Evolutionary conservation across 2,329 filamentous ascomycete species (phyloP), one percentile per base, ranked within the genome.

Genomic region (Simplicillium sp.): DNA sequence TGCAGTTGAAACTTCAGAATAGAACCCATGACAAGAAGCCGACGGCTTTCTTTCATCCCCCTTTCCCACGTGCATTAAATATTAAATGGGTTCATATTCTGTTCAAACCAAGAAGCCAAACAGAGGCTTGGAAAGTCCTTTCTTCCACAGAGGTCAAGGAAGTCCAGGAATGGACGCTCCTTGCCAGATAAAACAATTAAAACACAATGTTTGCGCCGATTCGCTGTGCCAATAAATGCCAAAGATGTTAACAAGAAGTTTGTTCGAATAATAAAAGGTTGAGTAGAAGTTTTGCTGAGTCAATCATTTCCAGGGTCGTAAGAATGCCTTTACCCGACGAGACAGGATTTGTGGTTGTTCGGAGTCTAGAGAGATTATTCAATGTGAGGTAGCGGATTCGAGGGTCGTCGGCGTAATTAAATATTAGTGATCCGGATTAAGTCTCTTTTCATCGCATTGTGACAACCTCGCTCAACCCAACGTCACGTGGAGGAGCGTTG

Each of bases 401-500:
- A 28, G 7, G 14, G 29, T 42, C 25, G 41, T 33, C 36, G 8
- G 36, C 7, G 15, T 17, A 11, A 18, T 36, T 29, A 32, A 14
- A 33, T 29, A 14, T 31, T 25, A 25, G 9, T 25, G 20, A 5
- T 25, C 20, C 20, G 20, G 20, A 25, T 25, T 25, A 25, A 25
- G 20, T 13, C 9, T 44, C 15, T 18, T 41, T 29, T 40, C 32
- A 43, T 44, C 40, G 46, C 31, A 70, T 25, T 5, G 20, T 60
- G 20, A 67, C 64, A 18, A 71, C 65, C 41, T 71, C 68, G 44
- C 60, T 65, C 12, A 71, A 49, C 44, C 70, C 68, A 39, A 65
- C 63, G 41, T 70, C 64, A 47, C 60, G 55, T 17, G 57, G 58
- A 12, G 62, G 52, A 28, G 54, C 52, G 36, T 51, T 53, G 8